These are phyloP conservation scores for Karstenula rhodostoma DNA, from an alignment of 2,329 filamentous ascomycete genomes.

Conservation along the genomic window DNA sequence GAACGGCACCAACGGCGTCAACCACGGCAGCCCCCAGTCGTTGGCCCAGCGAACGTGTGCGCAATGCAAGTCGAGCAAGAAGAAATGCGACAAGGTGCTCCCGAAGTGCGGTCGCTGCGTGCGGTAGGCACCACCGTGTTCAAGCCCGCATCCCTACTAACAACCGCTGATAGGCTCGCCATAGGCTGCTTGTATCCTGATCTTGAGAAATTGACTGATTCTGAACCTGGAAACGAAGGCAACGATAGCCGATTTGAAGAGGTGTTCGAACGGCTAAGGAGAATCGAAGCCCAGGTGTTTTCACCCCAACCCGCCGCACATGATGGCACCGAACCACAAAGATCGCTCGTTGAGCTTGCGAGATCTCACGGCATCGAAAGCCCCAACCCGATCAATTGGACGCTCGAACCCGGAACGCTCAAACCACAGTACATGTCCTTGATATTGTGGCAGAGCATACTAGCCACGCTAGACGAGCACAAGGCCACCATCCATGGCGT, in stretches of 20 bases:
- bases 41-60: slow-evolving; percentile 22
- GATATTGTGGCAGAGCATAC: slow-evolving; percentile 18
- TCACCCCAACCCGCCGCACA: neutral
- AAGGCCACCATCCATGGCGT: slow-evolving; percentile 16
- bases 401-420: slow-evolving; percentile 19
- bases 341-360: neutral
- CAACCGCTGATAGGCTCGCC: slow-evolving; percentile 17
- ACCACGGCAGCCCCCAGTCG: neutral
- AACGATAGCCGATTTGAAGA: slow-evolving; percentile 25
- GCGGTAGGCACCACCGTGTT: slow-evolving; percentile 18
- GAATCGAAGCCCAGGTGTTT: slow-evolving; percentile 24
- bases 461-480: slow-evolving; percentile 18
- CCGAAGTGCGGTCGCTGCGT: slow-evolving; percentile 25
- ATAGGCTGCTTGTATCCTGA: slow-evolving; percentile 21
- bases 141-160: neutral
- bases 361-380: neutral
- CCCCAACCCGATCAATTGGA: slow-evolving; percentile 8
- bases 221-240: neutral
- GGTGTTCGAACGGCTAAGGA: slow-evolving; percentile 24
- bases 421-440: slow-evolving; percentile 14
- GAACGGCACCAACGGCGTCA: slow-evolving; percentile 2
- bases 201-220: slow-evolving; percentile 10
- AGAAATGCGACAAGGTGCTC: slow-evolving; percentile 28
- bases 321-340: neutral
- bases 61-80: slow-evolving; percentile 29